A percentile compares a stretch with the other conserved stretches of the same genome.
phyloP scores from a whole-genome alignment of 768 basidiomycete genomes.

The Tylopilus subfusipes region DNA sequence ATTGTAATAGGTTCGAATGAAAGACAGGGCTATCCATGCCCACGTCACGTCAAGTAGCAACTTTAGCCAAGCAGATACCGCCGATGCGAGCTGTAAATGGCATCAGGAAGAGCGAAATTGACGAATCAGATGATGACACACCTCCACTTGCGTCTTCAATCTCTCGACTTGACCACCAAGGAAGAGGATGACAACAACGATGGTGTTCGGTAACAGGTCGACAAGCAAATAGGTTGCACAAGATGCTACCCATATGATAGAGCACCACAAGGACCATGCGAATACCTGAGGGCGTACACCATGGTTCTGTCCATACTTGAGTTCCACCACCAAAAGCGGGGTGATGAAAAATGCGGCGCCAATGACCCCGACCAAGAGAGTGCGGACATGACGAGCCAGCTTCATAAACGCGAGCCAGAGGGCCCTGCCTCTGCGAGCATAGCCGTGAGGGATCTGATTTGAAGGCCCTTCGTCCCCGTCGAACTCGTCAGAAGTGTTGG shows the following conservation, averaged over 20 bases:
- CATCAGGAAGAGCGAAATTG: not conserved
- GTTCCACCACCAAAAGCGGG: conserved; percentile 64
- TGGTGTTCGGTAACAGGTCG: conserved; percentile 55
- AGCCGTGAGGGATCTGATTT: conserved; percentile 28
- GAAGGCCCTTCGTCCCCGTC: conserved; percentile 63
- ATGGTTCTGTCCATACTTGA: conserved; percentile 49
- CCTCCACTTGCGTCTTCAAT: conserved; percentile 67
- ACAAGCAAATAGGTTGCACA: conserved; percentile 63
- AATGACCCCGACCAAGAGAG: conserved; percentile 54
- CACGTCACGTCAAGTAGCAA: conserved; percentile 61
- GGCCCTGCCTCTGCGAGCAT: conserved; percentile 59
- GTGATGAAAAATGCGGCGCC: conserved; percentile 64
- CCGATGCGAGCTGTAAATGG: conserved; percentile 51
- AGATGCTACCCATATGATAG: conserved; percentile 61
- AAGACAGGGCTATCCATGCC: conserved; percentile 72
- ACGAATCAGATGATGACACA: conserved; percentile 23
- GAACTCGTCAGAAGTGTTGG: conserved; percentile 66
- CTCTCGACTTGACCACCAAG: conserved; percentile 63
- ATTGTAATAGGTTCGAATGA: conserved; percentile 52
- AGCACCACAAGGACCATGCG: conserved; percentile 64
- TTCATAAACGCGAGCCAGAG: conserved; percentile 67
- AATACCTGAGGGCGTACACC: conserved; percentile 53
- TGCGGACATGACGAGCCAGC: conserved; percentile 56
- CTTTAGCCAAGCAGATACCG: conserved; percentile 71
- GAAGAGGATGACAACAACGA: conserved; percentile 50